Conservation (phyloP, 176 grass and related monocot genomes). For the Rhynchospora breviuscula region DNA sequence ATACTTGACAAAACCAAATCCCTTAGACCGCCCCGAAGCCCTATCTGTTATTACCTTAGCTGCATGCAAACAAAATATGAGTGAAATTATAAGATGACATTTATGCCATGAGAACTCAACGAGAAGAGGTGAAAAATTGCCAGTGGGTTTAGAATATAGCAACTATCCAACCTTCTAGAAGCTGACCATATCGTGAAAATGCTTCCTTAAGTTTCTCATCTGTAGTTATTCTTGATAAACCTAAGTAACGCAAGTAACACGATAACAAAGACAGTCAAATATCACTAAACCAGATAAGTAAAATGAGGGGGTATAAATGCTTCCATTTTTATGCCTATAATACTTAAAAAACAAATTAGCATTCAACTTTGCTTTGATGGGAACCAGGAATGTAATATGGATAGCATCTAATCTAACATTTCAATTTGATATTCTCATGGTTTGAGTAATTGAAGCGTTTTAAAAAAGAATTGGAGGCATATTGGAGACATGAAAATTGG, state of each 20-base stretch:
- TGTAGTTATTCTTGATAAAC: conserved; percentile 80
- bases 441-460: too few relatives aligned
- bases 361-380: too few relatives aligned
- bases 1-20: conserved; percentile 76
- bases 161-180: conserved; percentile 56
- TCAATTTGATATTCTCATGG: too few relatives aligned
- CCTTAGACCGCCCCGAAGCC: conserved; percentile 83
- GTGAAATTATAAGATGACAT: background rate
- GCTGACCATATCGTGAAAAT: conserved; percentile 61
- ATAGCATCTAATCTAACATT: too few relatives aligned
- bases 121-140: conserved; percentile 5
- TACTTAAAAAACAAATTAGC: too few relatives aligned
- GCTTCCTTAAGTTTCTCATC: conserved; percentile 70
- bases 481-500: too few relatives aligned
- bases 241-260: conserved; percentile 29
- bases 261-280: background rate
- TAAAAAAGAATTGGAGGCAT: too few relatives aligned
- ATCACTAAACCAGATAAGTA: background rate
- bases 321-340: too few relatives aligned
- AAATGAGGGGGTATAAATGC: too few relatives aligned
- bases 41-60: conserved; percentile 71
- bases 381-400: too few relatives aligned
- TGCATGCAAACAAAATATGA: conserved; percentile 22
- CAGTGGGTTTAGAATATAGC: background rate
- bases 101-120: background rate